These are phyloP conservation scores for Linum trigynum DNA, from an alignment of 345 rosid species.

Conservation along the genomic window DNA sequence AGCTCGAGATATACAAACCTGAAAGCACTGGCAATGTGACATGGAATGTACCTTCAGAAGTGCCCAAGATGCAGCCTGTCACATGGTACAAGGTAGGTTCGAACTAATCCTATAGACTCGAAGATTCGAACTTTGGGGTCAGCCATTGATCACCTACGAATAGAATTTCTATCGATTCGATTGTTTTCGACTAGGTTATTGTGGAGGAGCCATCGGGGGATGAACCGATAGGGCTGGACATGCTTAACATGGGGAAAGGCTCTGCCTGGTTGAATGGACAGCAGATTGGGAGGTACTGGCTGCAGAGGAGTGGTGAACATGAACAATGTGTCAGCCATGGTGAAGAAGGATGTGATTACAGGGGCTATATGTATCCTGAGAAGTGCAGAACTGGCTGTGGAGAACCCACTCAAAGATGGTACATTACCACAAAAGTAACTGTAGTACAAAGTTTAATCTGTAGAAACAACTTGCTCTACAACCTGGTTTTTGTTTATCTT, in stretches of 20 bases:
- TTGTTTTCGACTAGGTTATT: conserved; percentile 36
- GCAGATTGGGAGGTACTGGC: conserved; percentile 92
- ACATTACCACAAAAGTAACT: conserved; percentile 2
- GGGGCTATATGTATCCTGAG: conserved; percentile 64
- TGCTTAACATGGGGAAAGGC: conserved; percentile 91
- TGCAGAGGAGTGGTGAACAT: conserved; percentile 32
- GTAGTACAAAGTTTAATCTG: too few species aligned
- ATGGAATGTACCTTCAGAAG: conserved; percentile 58
- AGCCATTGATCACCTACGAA: too few species aligned
- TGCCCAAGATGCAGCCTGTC: conserved; percentile 64
- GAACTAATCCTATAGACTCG: too few species aligned
- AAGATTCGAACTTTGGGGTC: too few species aligned
- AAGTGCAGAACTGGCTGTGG: conserved; percentile 89
- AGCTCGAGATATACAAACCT: conserved; percentile 48
- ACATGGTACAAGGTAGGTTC: conserved; percentile 82
- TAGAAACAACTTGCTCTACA: neutral
- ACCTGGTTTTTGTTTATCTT: too few species aligned
- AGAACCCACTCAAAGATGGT: conserved; percentile 93
- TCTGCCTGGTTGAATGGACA: conserved; percentile 97
- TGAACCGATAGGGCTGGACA: conserved; percentile 85
- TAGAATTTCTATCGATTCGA: neutral
- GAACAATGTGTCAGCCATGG: conserved; percentile 35
- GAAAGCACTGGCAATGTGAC: conserved; percentile 32
- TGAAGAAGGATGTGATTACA: conserved; percentile 50
- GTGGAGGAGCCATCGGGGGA: conserved; percentile 67